Base-by-base conservation (phyloP, 2,329 filamentous ascomycete species). In the Scedosporium minutisporum region DNA sequence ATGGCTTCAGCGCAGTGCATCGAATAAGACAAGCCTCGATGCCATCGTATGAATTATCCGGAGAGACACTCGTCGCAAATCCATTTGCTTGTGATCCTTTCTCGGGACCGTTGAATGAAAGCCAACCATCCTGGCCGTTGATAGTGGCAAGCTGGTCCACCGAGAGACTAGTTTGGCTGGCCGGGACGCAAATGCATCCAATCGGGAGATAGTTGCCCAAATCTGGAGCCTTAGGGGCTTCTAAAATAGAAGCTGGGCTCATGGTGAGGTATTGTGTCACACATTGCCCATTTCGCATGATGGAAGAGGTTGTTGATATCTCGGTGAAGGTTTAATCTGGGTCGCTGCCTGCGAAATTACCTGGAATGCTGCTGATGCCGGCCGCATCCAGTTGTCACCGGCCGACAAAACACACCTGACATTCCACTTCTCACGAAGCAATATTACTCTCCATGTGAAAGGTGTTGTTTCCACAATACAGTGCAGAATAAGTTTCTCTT, bases 1-100 rank as follows among this genome's bases (percentile, higher is more conserved):
- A 73, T 63, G 51, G 60, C 41, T 62, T 62, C 10, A 76, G 65
- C 14, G 53, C 53, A 9, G 65, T 58, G 0, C 68, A 64, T 4
- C 66, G 66, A 10, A 77, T 65, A 3, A 80, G 67, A 0, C 58
- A 62, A 1, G 65, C 60, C 60, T 74, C 72, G 12, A 75, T 48
- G 6, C 64, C 62, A 9, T n/a, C 18, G 4, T 2, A 18, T 5
- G 16, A 6, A 3, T 53, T 55, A 55, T 29, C 51, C 16, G 23
- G 6, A 14, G 12, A 23, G 12, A 6, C 21, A 5, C 21, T 10
- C 21, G 12, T 14, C 23, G 23, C 6, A 6, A 14, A 23, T 23
- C 10, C 51, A 25, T 23, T 23, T 23, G 10, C 3, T 25, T 23
- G 12, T 25, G 51, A 16, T 23, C 18, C n/a, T 12, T 23, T 27